phyloP scores from a whole-genome alignment of 306 rosid species.

The Arachis stenosperma region DNA sequence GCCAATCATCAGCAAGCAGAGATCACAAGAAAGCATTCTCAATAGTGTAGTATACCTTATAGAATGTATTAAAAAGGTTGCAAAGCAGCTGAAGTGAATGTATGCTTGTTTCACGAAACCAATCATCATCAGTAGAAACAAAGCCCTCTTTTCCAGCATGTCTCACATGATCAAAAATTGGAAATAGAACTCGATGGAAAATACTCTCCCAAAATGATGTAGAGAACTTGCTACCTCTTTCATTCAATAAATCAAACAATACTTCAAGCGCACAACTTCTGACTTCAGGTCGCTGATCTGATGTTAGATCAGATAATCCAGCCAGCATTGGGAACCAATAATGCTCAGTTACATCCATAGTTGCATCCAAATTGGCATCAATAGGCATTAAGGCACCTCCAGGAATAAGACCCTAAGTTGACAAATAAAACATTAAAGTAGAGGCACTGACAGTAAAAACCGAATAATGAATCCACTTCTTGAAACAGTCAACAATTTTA shows the following conservation, averaged over 20 bases:
- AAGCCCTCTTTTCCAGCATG: slow-evolving; percentile 87
- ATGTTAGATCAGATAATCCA: slow-evolving; percentile 96
- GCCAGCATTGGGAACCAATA: slow-evolving; percentile 99
- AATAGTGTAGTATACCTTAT: slow-evolving; percentile 65
- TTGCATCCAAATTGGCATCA: slow-evolving; percentile 58
- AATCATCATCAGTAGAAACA: slow-evolving; percentile 74
- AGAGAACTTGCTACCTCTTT: slow-evolving; percentile 97
- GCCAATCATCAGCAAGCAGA: slow-evolving; percentile 28
- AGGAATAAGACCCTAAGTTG: slow-evolving; percentile 81
- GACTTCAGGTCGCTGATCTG: slow-evolving; percentile 96
- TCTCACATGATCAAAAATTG: slow-evolving; percentile 97
- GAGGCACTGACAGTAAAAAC: background rate
- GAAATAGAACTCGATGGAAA: slow-evolving; percentile 96
- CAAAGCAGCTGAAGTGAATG: slow-evolving; percentile 98
- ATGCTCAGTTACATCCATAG: slow-evolving; percentile 88
- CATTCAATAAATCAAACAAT: slow-evolving; percentile 94
- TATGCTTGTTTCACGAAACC: slow-evolving; percentile 92
- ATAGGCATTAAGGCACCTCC: slow-evolving; percentile 95
- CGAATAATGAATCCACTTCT: slow-evolving; percentile 15
- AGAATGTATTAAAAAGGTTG: slow-evolving; percentile 97
- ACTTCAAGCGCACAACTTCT: slow-evolving; percentile 99
- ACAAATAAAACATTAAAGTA: slow-evolving; percentile 28
- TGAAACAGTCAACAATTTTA: slow-evolving; percentile 22
- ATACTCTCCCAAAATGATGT: slow-evolving; percentile 94
- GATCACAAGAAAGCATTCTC: slow-evolving; percentile 26